Conservation (phyloP, 257 asterid species). For the Capsicum baccatum region DNA sequence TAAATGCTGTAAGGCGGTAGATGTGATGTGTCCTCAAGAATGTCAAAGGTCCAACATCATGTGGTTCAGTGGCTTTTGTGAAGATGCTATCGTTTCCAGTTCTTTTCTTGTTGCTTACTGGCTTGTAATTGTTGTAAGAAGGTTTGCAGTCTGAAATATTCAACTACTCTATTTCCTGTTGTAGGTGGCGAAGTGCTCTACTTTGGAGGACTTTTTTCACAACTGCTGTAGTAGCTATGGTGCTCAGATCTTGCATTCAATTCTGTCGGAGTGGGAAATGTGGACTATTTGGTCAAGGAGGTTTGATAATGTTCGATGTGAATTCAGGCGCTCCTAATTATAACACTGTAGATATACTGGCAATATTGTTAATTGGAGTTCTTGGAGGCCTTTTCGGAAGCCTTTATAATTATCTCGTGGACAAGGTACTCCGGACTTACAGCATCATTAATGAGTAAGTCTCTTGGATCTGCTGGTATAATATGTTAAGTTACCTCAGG, state of each 20-base stretch:
- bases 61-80: constrained; percentile 20
- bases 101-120: constrained; percentile 30
- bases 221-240: constrained; percentile 92
- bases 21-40: background rate
- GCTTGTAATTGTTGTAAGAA: constrained; percentile 5
- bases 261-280: constrained; percentile 77
- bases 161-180: constrained; percentile 33
- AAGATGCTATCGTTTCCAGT: background rate
- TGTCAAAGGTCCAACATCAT: constrained; percentile 22
- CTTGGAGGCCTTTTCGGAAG: constrained; percentile 91
- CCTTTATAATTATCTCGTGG: constrained; percentile 86
- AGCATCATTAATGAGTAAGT: constrained; percentile 87
- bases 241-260: constrained; percentile 65
- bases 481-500: constrained; percentile 10
- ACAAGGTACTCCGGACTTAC: constrained; percentile 81
- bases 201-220: constrained; percentile 99
- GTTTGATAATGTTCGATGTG: constrained; percentile 87
- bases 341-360: constrained; percentile 68
- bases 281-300: constrained; percentile 96
- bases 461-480: constrained; percentile 15
- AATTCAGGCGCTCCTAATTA: constrained; percentile 65
- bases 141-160: constrained; percentile 27
- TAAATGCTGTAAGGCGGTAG: background rate
- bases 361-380: constrained; percentile 74
- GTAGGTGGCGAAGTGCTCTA: constrained; percentile 99